phyloP scores from a whole-genome alignment of 768 basidiomycete species.

The Amanita brunnescens region DNA sequence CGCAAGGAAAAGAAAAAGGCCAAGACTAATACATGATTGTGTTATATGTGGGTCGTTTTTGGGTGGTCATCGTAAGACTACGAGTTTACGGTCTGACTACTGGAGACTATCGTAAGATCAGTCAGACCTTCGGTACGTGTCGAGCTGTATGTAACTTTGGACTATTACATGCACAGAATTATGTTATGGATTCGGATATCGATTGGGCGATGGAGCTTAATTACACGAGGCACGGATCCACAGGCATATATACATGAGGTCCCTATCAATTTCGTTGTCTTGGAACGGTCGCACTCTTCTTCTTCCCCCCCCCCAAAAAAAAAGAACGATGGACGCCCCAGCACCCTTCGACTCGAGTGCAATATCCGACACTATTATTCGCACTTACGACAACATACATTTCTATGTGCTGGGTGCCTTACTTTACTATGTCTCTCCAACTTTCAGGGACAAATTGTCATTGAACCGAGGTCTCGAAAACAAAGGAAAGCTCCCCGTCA shows the following conservation, averaged over 20 bases:
- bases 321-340: not conserved
- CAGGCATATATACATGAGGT: not conserved
- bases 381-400: constrained; percentile 20
- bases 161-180: not conserved
- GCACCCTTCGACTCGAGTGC: not conserved
- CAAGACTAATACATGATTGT: constrained; percentile 19
- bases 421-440: constrained; percentile 21
- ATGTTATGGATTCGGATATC: not conserved
- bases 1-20: constrained; percentile 68
- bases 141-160: not conserved
- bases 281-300: too few species aligned
- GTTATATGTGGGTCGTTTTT: too few species aligned
- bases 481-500: constrained; percentile 3
- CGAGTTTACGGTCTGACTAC: too few species aligned
- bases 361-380: constrained; percentile 20
- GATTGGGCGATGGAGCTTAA: not conserved
- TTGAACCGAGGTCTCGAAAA: constrained; percentile 13
- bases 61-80: too few species aligned
- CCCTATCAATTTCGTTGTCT: too few species aligned
- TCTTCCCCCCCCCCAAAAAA: not conserved
- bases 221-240: not conserved
- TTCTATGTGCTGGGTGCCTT: constrained; percentile 20
- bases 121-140: too few species aligned
- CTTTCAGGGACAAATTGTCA: constrained; percentile 23
- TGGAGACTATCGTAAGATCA: too few species aligned